Conservation (phyloP, 768 basidiomycete genomes). For the Russula emetica region DNA sequence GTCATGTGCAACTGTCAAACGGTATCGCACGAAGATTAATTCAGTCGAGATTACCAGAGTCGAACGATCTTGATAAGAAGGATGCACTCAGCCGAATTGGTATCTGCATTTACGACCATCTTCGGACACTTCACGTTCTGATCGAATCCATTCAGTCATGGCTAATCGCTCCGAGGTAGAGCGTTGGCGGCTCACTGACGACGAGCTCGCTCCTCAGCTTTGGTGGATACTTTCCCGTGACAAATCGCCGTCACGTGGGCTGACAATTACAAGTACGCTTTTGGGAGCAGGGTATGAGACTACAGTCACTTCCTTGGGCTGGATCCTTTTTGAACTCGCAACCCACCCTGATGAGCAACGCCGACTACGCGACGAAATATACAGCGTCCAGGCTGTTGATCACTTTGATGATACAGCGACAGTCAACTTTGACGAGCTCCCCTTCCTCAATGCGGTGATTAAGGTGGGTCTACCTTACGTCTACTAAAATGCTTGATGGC, state of each 20-base stretch:
- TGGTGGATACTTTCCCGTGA: slow-evolving; percentile 1
- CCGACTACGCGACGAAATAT: slow-evolving; percentile 26
- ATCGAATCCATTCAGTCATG: slow-evolving; percentile 7
- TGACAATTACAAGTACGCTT: slow-evolving; percentile 18
- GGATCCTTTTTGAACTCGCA: slow-evolving; percentile 24
- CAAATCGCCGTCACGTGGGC: not conserved
- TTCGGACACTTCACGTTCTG: not conserved
- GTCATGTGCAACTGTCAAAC: slow-evolving; percentile 16
- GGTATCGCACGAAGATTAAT: slow-evolving; percentile 16
- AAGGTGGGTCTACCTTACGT: slow-evolving; percentile 20
- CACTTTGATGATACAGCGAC: not conserved
- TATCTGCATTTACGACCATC: not conserved
- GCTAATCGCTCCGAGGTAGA: slow-evolving; percentile 17
- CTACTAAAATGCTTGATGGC: not conserved
- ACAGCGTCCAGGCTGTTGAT: slow-evolving; percentile 3
- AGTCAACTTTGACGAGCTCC: slow-evolving; percentile 12
- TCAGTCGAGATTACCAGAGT: not conserved
- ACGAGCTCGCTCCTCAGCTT: slow-evolving; percentile 19
- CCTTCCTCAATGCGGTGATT: slow-evolving; percentile 19
- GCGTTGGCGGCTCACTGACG: slow-evolving; percentile 16
- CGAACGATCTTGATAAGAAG: not conserved
- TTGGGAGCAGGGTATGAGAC: slow-evolving; percentile 22
- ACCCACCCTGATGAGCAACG: slow-evolving; percentile 12
- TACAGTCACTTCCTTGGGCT: slow-evolving; percentile 16
- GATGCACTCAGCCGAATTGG: slow-evolving; percentile 23